Conservation (phyloP, 345 rosid species). For the Lagerstroemia speciosa region DNA sequence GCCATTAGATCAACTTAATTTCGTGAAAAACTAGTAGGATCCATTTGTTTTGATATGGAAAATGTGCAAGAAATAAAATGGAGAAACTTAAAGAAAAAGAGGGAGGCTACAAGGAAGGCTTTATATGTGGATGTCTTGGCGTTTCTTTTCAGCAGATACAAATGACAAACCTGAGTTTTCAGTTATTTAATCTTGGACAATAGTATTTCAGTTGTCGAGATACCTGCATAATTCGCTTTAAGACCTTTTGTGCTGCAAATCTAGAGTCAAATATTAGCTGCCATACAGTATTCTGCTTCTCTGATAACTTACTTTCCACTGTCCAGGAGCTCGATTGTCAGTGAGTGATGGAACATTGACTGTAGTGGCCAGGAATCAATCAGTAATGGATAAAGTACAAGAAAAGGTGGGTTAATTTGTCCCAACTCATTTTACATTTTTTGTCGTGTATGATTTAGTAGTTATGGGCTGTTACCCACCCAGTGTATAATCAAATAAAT, state of each 20-base stretch:
- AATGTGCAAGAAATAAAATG: not conserved
- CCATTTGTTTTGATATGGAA: not conserved
- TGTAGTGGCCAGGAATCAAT: constrained; percentile 66
- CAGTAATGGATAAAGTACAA: constrained; percentile 64
- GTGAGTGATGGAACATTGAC: constrained; percentile 76
- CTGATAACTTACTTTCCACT: not conserved
- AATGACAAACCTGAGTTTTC: not conserved
- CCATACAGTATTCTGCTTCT: not conserved
- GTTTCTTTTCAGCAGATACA: not conserved
- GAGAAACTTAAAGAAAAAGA: not conserved
- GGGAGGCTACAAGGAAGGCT: no score
- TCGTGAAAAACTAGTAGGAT: not conserved
- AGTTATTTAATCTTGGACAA: not conserved
- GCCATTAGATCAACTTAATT: not conserved
- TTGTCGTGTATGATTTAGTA: not conserved
- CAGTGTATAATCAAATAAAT: not conserved
- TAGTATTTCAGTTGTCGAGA: not conserved
- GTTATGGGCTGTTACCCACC: not conserved
- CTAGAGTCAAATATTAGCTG: not conserved
- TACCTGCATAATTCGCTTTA: not conserved
- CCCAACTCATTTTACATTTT: not conserved
- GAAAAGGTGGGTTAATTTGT: constrained; percentile 51
- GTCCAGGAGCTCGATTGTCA: constrained; percentile 71
- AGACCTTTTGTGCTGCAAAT: not conserved
- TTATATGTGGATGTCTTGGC: not conserved